phyloP scores from a whole-genome alignment of 2,329 filamentous ascomycete species.

The Ceratocystis destructans region DNA sequence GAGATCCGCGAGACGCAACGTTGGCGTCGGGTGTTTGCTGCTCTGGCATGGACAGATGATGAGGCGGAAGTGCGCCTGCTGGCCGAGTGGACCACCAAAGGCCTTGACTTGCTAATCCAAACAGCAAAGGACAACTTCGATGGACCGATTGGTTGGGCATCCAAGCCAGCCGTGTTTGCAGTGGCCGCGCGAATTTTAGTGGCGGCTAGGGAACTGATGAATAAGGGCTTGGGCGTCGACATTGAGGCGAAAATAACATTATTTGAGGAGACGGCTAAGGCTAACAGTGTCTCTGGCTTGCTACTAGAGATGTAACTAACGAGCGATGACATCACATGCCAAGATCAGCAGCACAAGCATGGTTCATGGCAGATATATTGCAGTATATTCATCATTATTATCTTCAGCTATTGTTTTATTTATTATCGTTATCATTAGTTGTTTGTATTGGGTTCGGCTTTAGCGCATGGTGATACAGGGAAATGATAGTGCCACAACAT shows the following conservation, averaged over 20 bases:
- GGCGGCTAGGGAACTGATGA: slow-evolving; percentile 27
- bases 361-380: neutral
- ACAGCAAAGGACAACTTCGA: slow-evolving; percentile 28
- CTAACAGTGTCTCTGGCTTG: slow-evolving; percentile 19
- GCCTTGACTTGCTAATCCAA: slow-evolving; percentile 28
- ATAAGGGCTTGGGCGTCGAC: slow-evolving; percentile 17
- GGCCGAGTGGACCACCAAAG: slow-evolving; percentile 37
- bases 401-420: too few relatives aligned
- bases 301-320: slow-evolving; percentile 19
- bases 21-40: slow-evolving; percentile 47
- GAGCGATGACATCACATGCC: neutral
- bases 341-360: neutral
- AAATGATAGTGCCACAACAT: neutral
- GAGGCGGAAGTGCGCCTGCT: slow-evolving; percentile 22
- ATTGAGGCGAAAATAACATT: slow-evolving; percentile 19
- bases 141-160: slow-evolving; percentile 59
- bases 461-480: neutral
- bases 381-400: neutral
- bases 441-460: too few relatives aligned
- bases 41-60: slow-evolving; percentile 21
- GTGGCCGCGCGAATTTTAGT: slow-evolving; percentile 39
- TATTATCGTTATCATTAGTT: too few relatives aligned
- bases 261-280: slow-evolving; percentile 13
- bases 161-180: slow-evolving; percentile 53
- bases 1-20: slow-evolving; percentile 56